These are phyloP conservation scores for Cucurbitaria berberidis DNA, from an alignment of 2,329 filamentous ascomycete species.

Conservation along the genomic window DNA sequence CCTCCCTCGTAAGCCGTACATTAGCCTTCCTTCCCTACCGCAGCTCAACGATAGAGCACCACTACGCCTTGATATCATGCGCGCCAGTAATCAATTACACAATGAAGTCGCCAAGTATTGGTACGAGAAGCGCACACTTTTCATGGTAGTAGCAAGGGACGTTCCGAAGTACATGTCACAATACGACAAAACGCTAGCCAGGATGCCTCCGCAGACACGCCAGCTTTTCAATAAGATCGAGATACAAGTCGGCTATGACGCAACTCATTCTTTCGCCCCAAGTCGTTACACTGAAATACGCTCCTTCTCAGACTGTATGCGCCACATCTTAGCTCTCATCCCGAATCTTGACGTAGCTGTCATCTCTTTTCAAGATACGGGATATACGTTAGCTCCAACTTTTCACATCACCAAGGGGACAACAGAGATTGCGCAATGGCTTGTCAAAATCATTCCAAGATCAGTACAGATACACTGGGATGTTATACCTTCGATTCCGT, in stretches of 20 bases:
- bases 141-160: slow-evolving; percentile 11
- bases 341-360: slow-evolving; percentile 10
- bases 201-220: slow-evolving; percentile 11
- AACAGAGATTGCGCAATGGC: slow-evolving; percentile 6
- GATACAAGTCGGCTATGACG: slow-evolving; percentile 13
- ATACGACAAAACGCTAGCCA: slow-evolving; percentile 9
- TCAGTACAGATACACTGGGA: slow-evolving; percentile 6
- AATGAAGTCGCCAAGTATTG: slow-evolving; percentile 22
- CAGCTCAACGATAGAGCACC: slow-evolving; percentile 3
- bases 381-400: not conserved
- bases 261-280: slow-evolving; percentile 1
- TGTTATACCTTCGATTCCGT: not conserved
- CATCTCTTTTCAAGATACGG: slow-evolving; percentile 6
- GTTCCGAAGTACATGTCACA: slow-evolving; percentile 1
- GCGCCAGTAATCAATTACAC: slow-evolving; percentile 21
- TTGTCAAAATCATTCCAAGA: slow-evolving; percentile 3
- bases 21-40: slow-evolving; percentile 4
- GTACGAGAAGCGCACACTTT: slow-evolving; percentile 20
- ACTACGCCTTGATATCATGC: slow-evolving; percentile 22
- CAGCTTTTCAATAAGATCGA: slow-evolving; percentile 17
- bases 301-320: slow-evolving; percentile 7
- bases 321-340: slow-evolving; percentile 11
- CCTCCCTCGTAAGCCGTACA: slow-evolving; percentile 19
- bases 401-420: not conserved
- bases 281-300: slow-evolving; percentile 1